Evolutionary conservation across 768 basidiomycete genomes (phyloP).

Genomic region (Psilocybe azurescens): DNA sequence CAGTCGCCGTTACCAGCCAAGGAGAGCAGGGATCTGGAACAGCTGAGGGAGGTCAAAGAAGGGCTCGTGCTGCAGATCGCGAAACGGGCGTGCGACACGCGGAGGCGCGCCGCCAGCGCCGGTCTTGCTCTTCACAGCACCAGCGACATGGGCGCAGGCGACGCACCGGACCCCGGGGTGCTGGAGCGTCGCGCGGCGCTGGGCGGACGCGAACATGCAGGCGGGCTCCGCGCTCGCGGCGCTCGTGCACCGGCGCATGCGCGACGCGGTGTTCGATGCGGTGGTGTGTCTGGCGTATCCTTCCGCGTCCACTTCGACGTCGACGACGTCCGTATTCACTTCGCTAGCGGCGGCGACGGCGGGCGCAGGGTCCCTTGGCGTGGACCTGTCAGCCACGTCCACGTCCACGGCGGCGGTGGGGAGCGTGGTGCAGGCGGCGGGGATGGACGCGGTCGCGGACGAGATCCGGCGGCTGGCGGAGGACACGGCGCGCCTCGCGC

Average conservation of each 20-base stretch:
- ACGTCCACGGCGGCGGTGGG: constrained; percentile 15
- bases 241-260: constrained; percentile 67
- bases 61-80: constrained; percentile 81
- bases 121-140: constrained; percentile 18
- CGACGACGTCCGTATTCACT: no score
- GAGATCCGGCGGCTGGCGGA: constrained; percentile 75
- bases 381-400: not conserved
- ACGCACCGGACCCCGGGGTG: constrained; percentile 6
- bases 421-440: constrained; percentile 44
- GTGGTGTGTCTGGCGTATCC: constrained; percentile 62
- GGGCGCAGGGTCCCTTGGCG: constrained; percentile 6
- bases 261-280: constrained; percentile 64
- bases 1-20: constrained; percentile 1
- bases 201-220: constrained; percentile 74
- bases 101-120: constrained; percentile 8
- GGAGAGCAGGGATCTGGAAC: constrained; percentile 46
- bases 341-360: constrained; percentile 17
- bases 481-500: constrained; percentile 72
- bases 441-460: constrained; percentile 73
- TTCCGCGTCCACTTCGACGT: no score
- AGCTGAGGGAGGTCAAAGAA: constrained; percentile 60
- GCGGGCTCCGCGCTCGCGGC: constrained; percentile 60
- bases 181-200: constrained; percentile 69
- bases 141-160: not conserved
- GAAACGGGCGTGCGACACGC: constrained; percentile 60